Evolutionary conservation across 148 eudicot species (phyloP).

Genomic region (Amaranthus palmeri): DNA sequence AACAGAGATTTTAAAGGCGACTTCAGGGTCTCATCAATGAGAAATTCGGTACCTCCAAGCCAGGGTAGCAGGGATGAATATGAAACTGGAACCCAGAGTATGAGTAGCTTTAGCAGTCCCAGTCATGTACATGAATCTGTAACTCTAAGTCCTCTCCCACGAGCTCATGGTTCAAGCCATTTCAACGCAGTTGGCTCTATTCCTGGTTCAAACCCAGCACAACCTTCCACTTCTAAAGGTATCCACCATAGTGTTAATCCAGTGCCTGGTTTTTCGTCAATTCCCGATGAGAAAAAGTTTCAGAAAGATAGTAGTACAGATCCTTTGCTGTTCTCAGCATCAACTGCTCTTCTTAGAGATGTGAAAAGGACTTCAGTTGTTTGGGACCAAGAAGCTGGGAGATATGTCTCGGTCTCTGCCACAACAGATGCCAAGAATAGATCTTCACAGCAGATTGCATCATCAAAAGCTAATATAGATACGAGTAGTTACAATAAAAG

Average conservation of each 20-base stretch:
- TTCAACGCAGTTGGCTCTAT: conserved; percentile 24
- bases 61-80: conserved; percentile 88
- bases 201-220: conserved; percentile 31
- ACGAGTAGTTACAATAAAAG: conserved; percentile 24
- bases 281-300: conserved; percentile 45
- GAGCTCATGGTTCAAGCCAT: conserved; percentile 39
- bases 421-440: conserved; percentile 51
- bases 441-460: conserved; percentile 30
- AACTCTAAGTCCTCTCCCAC: conserved; percentile 78
- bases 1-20: conserved; percentile 51
- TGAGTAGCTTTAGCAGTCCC: conserved; percentile 90
- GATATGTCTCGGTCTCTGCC: conserved; percentile 78
- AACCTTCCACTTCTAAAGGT: conserved; percentile 32
- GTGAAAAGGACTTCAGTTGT: conserved; percentile 75
- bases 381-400: conserved; percentile 97
- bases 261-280: conserved; percentile 26
- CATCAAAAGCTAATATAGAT: conserved; percentile 35
- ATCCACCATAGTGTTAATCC: conserved; percentile 20
- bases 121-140: conserved; percentile 79
- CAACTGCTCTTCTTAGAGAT: conserved; percentile 59
- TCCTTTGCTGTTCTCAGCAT: conserved; percentile 40
- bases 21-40: conserved; percentile 34
- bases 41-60: conserved; percentile 62
- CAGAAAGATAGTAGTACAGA: conserved; percentile 46
- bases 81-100: conserved; percentile 81